These are phyloP conservation scores for Trichosanthes truncata DNA, from an alignment of 306 rosid genomes.

Conservation along the genomic window DNA sequence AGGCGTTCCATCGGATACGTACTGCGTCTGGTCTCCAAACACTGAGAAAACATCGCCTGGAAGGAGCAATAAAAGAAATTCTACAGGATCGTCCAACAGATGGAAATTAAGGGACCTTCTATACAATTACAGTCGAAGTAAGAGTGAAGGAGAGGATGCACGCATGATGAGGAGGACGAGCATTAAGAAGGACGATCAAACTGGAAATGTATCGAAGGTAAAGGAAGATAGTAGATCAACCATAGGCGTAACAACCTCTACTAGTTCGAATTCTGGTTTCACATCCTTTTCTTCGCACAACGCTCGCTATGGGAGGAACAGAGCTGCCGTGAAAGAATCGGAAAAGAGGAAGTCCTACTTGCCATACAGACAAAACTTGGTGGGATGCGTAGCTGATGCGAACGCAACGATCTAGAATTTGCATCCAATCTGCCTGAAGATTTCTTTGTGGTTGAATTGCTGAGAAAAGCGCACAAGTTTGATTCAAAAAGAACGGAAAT, in stretches of 20 bases:
- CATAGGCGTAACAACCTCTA: neutral
- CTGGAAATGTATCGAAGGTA: neutral
- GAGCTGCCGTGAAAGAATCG: neutral
- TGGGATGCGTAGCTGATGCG: neutral
- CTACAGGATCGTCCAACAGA: conserved; percentile 45
- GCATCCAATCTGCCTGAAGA: neutral
- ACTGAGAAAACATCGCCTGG: neutral
- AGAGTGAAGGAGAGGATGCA: conserved; percentile 35
- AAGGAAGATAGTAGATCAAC: neutral
- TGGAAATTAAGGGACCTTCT: conserved; percentile 66
- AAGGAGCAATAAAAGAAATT: conserved; percentile 40
- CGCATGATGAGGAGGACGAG: conserved; percentile 10
- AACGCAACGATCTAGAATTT: neutral
- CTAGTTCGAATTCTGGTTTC: neutral
- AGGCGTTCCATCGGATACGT: conserved; percentile 30
- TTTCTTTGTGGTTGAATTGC: neutral
- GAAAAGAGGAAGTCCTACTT: neutral
- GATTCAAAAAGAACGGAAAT: neutral
- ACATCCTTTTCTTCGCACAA: neutral
- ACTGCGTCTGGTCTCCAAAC: conserved; percentile 68
- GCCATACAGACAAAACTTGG: neutral
- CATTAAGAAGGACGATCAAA: conserved; percentile 13
- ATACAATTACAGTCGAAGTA: conserved; percentile 25
- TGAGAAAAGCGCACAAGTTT: neutral
- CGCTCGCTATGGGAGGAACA: neutral